These are phyloP conservation scores for Alternaria longipes DNA, from an alignment of 2,329 filamentous ascomycete species.

Conservation along the genomic window DNA sequence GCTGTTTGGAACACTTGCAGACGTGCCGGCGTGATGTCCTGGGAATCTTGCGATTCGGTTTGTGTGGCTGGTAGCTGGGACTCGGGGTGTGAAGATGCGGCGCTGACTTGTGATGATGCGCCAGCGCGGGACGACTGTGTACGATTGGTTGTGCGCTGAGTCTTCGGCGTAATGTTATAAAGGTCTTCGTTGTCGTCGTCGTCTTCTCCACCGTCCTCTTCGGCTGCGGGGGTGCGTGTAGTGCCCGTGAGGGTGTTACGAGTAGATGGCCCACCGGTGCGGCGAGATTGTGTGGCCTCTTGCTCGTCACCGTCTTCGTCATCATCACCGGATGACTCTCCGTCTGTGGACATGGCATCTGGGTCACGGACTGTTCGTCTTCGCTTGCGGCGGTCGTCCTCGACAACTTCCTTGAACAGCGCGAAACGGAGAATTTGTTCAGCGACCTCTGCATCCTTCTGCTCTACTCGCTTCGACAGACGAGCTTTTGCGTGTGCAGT, in stretches of 20 bases:
- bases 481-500: constrained; percentile 95
- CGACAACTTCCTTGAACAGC: constrained; percentile 93
- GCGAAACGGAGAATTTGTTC: constrained; percentile 93
- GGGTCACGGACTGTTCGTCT: constrained; percentile 74
- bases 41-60: constrained; percentile 49
- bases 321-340: constrained; percentile 66
- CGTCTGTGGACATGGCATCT: constrained; percentile 64
- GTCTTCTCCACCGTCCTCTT: constrained; percentile 58
- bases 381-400: constrained; percentile 81
- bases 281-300: constrained; percentile 37
- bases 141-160: constrained; percentile 54
- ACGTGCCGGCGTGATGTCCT: constrained; percentile 68
- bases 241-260: constrained; percentile 40
- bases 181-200: constrained; percentile 64
- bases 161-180: constrained; percentile 62
- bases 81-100: constrained; percentile 80
- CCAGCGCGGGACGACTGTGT: constrained; percentile 44
- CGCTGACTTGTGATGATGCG: constrained; percentile 68
- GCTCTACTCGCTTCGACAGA: constrained; percentile 86
- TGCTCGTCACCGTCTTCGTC: constrained; percentile 66
- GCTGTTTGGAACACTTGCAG: constrained; percentile 79
- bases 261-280: constrained; percentile 53
- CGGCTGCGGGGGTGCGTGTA: constrained; percentile 46
- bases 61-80: constrained; percentile 73
- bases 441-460: constrained; percentile 85